phyloP scores from a whole-genome alignment of 805 yeast genomes.

The Lipomyces sp. region DNA sequence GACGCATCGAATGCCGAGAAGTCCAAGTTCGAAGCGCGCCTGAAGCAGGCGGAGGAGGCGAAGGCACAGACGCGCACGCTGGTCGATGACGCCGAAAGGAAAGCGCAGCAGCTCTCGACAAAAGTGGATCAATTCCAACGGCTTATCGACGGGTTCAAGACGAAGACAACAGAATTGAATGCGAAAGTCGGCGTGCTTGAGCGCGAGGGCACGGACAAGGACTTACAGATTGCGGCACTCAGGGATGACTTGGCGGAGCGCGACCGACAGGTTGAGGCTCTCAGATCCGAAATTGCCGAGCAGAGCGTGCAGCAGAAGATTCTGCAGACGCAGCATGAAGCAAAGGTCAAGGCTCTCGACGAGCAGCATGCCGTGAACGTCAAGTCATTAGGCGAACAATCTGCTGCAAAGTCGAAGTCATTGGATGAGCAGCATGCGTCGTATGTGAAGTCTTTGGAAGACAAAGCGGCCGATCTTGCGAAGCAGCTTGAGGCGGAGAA shows the following conservation, averaged over 20 bases:
- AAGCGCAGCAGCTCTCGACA: constrained; percentile 12
- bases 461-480: constrained; percentile 36
- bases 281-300: neutral
- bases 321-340: neutral
- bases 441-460: neutral
- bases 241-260: constrained; percentile 35
- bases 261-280: constrained; percentile 35
- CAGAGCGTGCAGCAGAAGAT: neutral
- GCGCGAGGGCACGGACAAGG: constrained; percentile 26
- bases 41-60: constrained; percentile 30
- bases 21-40: constrained; percentile 14
- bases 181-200: constrained; percentile 38
- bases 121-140: constrained; percentile 7
- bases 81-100: constrained; percentile 26
- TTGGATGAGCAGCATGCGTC: neutral
- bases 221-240: constrained; percentile 34
- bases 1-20: constrained; percentile 13
- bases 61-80: constrained; percentile 15
- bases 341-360: neutral
- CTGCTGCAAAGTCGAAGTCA: too few relatives aligned
- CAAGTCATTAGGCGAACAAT: too few relatives aligned
- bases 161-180: constrained; percentile 34
- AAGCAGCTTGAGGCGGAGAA: constrained; percentile 44
- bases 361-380: neutral
- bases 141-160: constrained; percentile 30